Evolutionary conservation across 176 grass and related monocot species (phyloP).

Genomic region (Coix lacrymajobi): DNA sequence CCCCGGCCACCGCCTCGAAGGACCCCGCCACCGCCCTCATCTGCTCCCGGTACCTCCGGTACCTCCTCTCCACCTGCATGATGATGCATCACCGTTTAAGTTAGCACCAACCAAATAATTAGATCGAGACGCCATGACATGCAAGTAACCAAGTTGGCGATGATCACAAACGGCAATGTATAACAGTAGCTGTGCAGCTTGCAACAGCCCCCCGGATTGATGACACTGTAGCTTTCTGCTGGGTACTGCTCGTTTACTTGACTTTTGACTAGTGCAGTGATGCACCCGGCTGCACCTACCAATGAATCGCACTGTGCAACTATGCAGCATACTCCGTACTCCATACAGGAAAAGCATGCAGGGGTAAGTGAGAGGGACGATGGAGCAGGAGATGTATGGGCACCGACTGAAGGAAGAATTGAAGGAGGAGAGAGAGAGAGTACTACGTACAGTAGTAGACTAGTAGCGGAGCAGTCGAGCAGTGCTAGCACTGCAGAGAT

Average conservation of each 20-base stretch:
- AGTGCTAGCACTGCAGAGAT: slow-evolving; percentile 25
- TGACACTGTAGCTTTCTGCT: background rate
- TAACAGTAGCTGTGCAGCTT: background rate
- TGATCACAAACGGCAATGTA: background rate
- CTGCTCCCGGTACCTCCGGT: slow-evolving; percentile 76
- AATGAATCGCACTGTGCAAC: slow-evolving; percentile 34
- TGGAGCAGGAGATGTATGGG: slow-evolving; percentile 30
- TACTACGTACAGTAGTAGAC: no score
- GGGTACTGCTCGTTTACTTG: background rate
- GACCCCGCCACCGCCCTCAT: slow-evolving; percentile 55
- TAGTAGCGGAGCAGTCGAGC: background rate
- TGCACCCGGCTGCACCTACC: slow-evolving; percentile 23
- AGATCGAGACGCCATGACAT: background rate
- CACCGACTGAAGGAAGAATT: background rate
- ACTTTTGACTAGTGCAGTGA: slow-evolving; percentile 1
- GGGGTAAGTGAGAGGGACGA: background rate
- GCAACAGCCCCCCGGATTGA: background rate
- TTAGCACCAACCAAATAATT: background rate
- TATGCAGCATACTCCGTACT: background rate
- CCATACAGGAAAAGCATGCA: slow-evolving; percentile 22
- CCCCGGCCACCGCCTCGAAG: slow-evolving; percentile 77
- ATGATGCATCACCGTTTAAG: background rate
- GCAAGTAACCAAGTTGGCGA: background rate
- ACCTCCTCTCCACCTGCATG: slow-evolving; percentile 80
- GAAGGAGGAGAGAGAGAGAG: background rate